These are phyloP conservation scores for Didymella lethalis DNA, from an alignment of 2,329 filamentous ascomycete species.

Conservation along the genomic window DNA sequence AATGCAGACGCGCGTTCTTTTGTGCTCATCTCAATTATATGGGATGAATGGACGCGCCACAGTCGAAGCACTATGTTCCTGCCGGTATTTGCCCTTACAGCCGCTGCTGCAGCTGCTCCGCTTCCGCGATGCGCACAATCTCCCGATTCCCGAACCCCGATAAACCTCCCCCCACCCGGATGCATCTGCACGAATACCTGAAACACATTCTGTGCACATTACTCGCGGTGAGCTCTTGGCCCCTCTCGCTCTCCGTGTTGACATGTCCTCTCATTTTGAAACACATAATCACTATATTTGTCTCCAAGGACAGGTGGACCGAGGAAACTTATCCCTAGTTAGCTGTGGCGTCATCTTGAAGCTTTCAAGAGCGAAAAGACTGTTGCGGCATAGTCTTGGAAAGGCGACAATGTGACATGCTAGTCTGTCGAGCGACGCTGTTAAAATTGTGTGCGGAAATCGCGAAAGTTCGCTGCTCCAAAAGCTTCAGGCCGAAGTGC, in stretches of 20 bases:
- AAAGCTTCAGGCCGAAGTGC: conserved; percentile 53
- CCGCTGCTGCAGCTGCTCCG: conserved; percentile 47
- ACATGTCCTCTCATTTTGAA: conserved; percentile 40
- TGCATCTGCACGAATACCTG: conserved; percentile 30
- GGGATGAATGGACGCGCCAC: background rate
- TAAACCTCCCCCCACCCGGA: conserved; percentile 33
- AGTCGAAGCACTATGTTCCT: background rate
- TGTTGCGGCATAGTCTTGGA: conserved; percentile 51
- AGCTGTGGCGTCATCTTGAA: conserved; percentile 53
- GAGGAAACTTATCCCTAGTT: conserved; percentile 45
- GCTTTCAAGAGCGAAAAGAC: conserved; percentile 54
- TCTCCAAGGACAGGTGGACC: conserved; percentile 31
- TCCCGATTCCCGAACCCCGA: conserved; percentile 47
- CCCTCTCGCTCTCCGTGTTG: conserved; percentile 28
- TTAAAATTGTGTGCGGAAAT: conserved; percentile 52
- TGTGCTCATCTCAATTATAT: background rate
- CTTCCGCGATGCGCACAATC: conserved; percentile 55
- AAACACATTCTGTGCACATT: conserved; percentile 35
- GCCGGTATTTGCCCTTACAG: conserved; percentile 36
- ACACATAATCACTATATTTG: conserved; percentile 50
- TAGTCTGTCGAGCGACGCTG: conserved; percentile 50
- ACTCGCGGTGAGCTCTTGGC: conserved; percentile 25
- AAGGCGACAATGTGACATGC: conserved; percentile 50
- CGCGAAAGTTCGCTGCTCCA: conserved; percentile 44
- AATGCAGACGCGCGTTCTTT: background rate